Conservation (phyloP, 225 moss, liverwort and hornwort genomes). For the Bryum argenteum region DNA sequence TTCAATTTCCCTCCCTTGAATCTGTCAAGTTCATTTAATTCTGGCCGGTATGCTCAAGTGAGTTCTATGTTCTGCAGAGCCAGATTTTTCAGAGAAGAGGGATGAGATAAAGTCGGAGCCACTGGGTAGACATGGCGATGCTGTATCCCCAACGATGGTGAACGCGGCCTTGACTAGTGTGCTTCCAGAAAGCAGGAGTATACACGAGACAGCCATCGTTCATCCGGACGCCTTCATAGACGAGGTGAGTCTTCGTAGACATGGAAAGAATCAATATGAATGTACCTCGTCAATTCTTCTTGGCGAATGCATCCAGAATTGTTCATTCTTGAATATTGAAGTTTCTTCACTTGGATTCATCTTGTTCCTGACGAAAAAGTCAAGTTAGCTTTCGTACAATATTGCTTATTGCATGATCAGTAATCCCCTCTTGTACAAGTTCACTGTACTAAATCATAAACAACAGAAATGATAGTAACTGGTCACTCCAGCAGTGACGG, state of each 20-base stretch:
- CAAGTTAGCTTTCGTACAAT: too few species aligned
- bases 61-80: constrained; percentile 36
- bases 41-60: constrained; percentile 1
- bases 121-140: constrained; percentile 32
- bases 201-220: constrained; percentile 80
- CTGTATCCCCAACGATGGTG: constrained; percentile 35
- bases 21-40: neutral
- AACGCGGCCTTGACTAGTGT: constrained; percentile 43
- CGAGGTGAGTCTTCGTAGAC: constrained; percentile 53
- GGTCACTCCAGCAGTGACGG: too few species aligned
- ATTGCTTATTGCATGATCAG: too few species aligned
- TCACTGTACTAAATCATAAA: too few species aligned
- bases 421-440: too few species aligned
- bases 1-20: neutral
- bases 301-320: too few species aligned
- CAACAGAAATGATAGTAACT: too few species aligned
- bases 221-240: constrained; percentile 85
- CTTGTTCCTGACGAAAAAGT: too few species aligned
- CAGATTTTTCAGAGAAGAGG: constrained; percentile 54
- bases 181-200: constrained; percentile 52
- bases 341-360: too few species aligned
- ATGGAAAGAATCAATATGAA: neutral
- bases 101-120: constrained; percentile 43
- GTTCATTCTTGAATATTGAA: too few species aligned
- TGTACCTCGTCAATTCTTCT: too few species aligned